These are phyloP conservation scores for Linnemannia schmuckeri DNA, from an alignment of 192 early-diverging fungal species.

Conservation along the genomic window DNA sequence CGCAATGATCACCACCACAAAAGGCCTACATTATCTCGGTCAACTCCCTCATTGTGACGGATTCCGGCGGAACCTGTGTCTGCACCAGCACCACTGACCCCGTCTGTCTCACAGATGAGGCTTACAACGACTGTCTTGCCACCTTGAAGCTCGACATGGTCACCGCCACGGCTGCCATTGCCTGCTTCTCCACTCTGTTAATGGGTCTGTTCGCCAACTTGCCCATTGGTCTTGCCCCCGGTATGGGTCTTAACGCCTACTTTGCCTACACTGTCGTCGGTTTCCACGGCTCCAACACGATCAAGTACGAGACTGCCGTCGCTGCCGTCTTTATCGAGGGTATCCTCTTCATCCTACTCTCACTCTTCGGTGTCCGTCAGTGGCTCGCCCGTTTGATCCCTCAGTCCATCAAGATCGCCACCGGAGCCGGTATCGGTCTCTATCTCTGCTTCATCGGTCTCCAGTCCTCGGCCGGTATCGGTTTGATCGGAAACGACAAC, in stretches of 20 bases:
- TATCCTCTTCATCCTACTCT: constrained; percentile 81
- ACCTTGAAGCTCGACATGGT: constrained; percentile 78
- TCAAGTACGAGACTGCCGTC: constrained; percentile 78
- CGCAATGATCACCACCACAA: neutral
- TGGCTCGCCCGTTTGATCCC: constrained; percentile 83
- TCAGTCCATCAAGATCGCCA: constrained; percentile 78
- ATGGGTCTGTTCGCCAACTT: constrained; percentile 83
- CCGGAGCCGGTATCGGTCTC: constrained; percentile 82
- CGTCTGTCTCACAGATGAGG: constrained; percentile 66
- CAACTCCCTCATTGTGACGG: constrained; percentile 81
- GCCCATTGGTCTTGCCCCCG: constrained; percentile 86
- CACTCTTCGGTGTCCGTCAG: constrained; percentile 84
- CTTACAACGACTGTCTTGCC: constrained; percentile 72
- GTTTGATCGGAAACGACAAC: constrained; percentile 70
- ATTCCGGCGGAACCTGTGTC: constrained; percentile 83
- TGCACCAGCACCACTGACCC: constrained; percentile 69
- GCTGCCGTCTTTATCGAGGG: constrained; percentile 89
- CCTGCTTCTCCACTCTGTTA: constrained; percentile 73
- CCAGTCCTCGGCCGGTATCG: constrained; percentile 85
- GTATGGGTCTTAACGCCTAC: constrained; percentile 89
- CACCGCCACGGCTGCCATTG: constrained; percentile 78
- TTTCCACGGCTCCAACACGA: constrained; percentile 81
- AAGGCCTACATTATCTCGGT: constrained; percentile 78
- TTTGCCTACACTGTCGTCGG: constrained; percentile 91
- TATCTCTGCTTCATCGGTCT: constrained; percentile 86